A percentile compares a stretch with the other conserved stretches of the same genome.
Evolutionary conservation across 306 rosid species (phyloP).

Genomic region (Cucumis sativus): Cucumber_9930_V3 NC_026659.2:18236001-18236500

Average conservation of each 20-base stretch:
- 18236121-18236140: constrained; percentile 99
- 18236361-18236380: not conserved
- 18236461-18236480: not conserved
- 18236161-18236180: constrained; percentile 76
- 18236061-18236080: not conserved
- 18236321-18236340: not conserved
- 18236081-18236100: not conserved
- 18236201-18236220: constrained; percentile 68
- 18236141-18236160: constrained; percentile 97
- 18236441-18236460: too few species aligned
- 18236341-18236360: not conserved
- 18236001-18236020: not conserved
- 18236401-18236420: too few species aligned
- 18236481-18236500: not conserved
- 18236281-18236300: constrained; percentile 27
- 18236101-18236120: constrained; percentile 35
- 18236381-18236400: too few species aligned
- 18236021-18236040: not conserved
- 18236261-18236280: constrained; percentile 90
- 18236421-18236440: too few species aligned
- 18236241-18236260: constrained; percentile 76
- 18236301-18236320: constrained; percentile 2
- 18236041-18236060: not conserved
- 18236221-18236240: constrained; percentile 79
- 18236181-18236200: constrained; percentile 72